Conservation (phyloP, 2,329 filamentous ascomycete species). For the Aspergillus ochraceus region DNA sequence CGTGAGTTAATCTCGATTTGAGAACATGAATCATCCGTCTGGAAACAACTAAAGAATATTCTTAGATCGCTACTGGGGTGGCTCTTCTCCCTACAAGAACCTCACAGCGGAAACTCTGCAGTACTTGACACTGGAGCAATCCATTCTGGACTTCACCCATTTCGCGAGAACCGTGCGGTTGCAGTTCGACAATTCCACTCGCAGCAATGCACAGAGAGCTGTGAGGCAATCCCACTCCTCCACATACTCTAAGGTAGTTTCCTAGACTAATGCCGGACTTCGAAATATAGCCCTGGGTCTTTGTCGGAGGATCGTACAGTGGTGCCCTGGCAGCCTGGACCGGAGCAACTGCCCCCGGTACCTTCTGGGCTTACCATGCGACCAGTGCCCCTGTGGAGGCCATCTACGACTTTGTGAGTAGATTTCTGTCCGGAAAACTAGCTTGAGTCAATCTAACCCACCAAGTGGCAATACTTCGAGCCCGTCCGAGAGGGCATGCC, state of each 20-base stretch:
- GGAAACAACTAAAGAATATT: neutral
- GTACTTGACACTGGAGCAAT: conserved; percentile 55
- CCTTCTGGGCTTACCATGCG: conserved; percentile 62
- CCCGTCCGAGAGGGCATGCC: conserved; percentile 61
- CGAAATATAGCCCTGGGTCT: conserved; percentile 52
- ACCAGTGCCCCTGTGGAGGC: conserved; percentile 58
- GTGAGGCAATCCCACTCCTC: conserved; percentile 44
- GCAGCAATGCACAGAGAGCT: neutral
- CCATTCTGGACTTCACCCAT: conserved; percentile 55
- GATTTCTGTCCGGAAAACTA: neutral
- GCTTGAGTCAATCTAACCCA: neutral
- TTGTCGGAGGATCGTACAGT: conserved; percentile 57
- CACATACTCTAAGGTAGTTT: neutral
- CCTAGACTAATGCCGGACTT: neutral
- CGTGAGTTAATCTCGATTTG: conserved; percentile 36
- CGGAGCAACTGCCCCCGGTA: conserved; percentile 53
- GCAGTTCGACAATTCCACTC: conserved; percentile 26
- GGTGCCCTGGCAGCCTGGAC: conserved; percentile 60
- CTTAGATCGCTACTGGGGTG: conserved; percentile 60
- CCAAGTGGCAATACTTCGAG: conserved; percentile 56
- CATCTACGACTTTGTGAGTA: conserved; percentile 51
- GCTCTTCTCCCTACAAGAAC: conserved; percentile 53
- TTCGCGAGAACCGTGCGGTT: conserved; percentile 56
- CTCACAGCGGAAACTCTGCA: conserved; percentile 56
- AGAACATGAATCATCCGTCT: neutral